A percentile compares a stretch with the other conserved stretches of the same genome.
Evolutionary conservation across 2,329 filamentous ascomycete genomes (phyloP).

Genomic region (Botrytis medusae): DNA sequence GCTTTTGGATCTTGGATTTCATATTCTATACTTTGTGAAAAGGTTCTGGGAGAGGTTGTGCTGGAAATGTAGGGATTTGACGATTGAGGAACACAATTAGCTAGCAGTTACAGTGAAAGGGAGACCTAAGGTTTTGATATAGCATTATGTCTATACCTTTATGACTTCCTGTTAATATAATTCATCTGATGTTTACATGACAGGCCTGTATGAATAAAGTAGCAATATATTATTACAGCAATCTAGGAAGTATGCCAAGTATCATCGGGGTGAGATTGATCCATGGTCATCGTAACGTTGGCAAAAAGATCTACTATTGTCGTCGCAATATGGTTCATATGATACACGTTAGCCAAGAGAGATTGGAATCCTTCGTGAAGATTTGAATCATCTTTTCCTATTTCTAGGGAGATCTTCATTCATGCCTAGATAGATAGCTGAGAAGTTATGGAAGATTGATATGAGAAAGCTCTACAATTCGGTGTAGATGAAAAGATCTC

Average conservation of each 20-base stretch:
- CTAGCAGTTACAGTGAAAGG: neutral
- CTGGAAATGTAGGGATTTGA: neutral
- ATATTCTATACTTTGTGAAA: neutral
- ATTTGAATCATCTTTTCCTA: neutral
- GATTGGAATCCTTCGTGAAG: neutral
- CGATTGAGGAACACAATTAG: neutral
- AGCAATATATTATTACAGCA: neutral
- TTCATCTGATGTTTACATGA: constrained; percentile 2
- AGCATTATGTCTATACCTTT: neutral
- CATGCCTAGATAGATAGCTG: neutral
- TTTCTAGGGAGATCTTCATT: neutral
- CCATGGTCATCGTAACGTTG: neutral
- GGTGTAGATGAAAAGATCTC: neutral
- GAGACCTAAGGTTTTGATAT: neutral
- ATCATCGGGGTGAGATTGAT: neutral
- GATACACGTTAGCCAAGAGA: constrained; percentile 1
- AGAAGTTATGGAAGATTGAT: neutral
- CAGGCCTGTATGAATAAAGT: neutral
- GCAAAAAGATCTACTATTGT: constrained; percentile 1
- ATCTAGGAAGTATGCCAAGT: neutral
- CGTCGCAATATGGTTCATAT: constrained; percentile 3
- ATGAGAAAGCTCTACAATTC: neutral
- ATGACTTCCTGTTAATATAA: neutral
- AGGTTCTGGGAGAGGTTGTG: neutral
- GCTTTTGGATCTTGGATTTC: neutral